Evolutionary conservation across 2,329 filamentous ascomycete genomes (phyloP).

Genomic region (Xylariaceae sp.): DNA sequence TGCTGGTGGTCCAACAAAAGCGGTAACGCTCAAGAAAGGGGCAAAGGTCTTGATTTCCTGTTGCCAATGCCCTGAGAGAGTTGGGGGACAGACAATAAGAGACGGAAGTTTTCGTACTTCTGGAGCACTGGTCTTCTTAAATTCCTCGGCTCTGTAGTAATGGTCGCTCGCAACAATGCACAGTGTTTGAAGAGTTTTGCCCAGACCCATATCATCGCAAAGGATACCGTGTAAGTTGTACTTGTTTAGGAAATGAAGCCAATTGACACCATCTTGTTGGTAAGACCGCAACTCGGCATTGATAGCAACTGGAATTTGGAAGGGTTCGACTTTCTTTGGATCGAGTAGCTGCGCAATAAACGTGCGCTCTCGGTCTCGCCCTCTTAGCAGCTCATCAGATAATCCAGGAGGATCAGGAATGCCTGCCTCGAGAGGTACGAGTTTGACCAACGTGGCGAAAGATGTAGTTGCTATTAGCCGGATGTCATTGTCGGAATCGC

Average conservation of each 20-base stretch:
- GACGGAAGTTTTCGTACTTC: conserved; percentile 85
- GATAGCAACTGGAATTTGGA: conserved; percentile 92
- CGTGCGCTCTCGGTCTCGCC: conserved; percentile 90
- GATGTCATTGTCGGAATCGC: conserved; percentile 95
- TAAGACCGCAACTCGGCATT: conserved; percentile 96
- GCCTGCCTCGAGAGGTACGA: conserved; percentile 94
- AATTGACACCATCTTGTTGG: conserved; percentile 98
- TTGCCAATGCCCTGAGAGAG: conserved; percentile 96
- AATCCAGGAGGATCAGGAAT: conserved; percentile 96
- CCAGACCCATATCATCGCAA: conserved; percentile 98
- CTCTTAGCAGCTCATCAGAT: conserved; percentile 84
- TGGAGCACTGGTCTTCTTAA: conserved; percentile 76
- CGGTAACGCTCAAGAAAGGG: conserved; percentile 86
- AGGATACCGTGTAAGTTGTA: conserved; percentile 98
- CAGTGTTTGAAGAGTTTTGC: conserved; percentile 95
- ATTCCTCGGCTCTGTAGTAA: conserved; percentile 90
- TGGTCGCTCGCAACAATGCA: conserved; percentile 99
- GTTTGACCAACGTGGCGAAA: conserved; percentile 94
- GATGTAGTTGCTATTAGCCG: conserved; percentile 93
- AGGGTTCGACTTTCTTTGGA: conserved; percentile 93
- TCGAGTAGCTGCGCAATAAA: conserved; percentile 97
- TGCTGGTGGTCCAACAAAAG: conserved; percentile 87
- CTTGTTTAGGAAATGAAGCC: conserved; percentile 96
- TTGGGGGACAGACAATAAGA: conserved; percentile 94
- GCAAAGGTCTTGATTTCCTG: conserved; percentile 97